These are phyloP conservation scores for Hymenoscyphus linearis DNA, from an alignment of 2,329 filamentous ascomycete genomes.

Conservation along the genomic window DNA sequence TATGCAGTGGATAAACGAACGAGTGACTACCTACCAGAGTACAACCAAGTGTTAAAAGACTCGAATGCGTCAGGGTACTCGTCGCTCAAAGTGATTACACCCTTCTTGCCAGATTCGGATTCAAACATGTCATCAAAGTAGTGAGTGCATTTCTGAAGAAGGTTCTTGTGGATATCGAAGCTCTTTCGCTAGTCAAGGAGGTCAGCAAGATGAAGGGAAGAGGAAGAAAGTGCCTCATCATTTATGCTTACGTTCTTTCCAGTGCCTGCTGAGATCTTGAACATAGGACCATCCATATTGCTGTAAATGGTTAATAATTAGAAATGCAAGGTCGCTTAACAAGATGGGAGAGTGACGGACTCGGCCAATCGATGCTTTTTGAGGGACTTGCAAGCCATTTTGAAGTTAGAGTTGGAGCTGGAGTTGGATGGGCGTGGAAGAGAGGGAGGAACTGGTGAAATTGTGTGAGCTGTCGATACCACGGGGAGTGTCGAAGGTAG, in stretches of 20 bases:
- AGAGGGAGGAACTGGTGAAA: background rate
- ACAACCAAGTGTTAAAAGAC: slow-evolving; percentile 15
- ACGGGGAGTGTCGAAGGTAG: no score
- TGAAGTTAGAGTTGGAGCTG: background rate
- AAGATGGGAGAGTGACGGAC: background rate
- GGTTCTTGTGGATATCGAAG: slow-evolving; percentile 14
- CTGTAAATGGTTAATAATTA: background rate
- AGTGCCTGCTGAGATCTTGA: background rate
- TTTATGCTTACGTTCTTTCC: background rate
- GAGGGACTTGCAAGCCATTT: slow-evolving; percentile 15
- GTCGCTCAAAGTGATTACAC: slow-evolving; percentile 11
- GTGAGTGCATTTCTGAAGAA: slow-evolving; percentile 12
- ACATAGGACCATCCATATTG: slow-evolving; percentile 2
- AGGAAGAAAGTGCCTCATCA: background rate
- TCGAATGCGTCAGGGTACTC: slow-evolving; percentile 13
- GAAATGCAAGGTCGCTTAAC: background rate
- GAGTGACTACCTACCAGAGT: background rate
- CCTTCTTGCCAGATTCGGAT: slow-evolving; percentile 5
- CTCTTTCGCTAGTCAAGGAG: slow-evolving; percentile 5
- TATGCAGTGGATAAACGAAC: slow-evolving; percentile 2
- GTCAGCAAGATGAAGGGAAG: background rate
- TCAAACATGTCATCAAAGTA: slow-evolving; percentile 12
- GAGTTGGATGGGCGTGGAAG: background rate
- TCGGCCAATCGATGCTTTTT: slow-evolving; percentile 13
- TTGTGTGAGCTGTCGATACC: no score